A percentile compares a stretch with the other conserved stretches of the same genome.
Evolutionary conservation across 352 stramenopile species (phyloP).

Genomic region (Phytophthora capsici): DNA sequence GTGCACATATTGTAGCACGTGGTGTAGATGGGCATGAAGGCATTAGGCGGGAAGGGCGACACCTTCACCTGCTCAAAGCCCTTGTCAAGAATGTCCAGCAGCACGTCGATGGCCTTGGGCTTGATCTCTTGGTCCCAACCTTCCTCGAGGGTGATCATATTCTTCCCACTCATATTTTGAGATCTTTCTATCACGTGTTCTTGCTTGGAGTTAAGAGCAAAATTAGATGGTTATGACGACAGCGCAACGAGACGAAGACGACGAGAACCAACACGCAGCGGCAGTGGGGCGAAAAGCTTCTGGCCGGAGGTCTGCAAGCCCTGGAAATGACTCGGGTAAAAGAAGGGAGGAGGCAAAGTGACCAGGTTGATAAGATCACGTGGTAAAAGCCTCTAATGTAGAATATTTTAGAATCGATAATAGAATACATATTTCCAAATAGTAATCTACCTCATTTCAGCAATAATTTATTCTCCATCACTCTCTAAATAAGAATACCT

Average conservation of each 20-base stretch:
- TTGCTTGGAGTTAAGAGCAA: not conserved
- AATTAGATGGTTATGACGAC: not conserved
- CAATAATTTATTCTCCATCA: not conserved
- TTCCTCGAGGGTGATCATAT: conserved; percentile 86
- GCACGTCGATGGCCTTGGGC: conserved; percentile 88
- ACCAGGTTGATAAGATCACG: conserved; percentile 22
- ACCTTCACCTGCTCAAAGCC: conserved; percentile 85
- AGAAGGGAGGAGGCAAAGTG: too few relatives aligned
- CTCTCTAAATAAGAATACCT: not conserved
- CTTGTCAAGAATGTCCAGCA: conserved; percentile 87
- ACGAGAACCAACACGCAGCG: not conserved
- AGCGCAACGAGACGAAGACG: not conserved
- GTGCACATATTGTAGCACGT: conserved; percentile 99
- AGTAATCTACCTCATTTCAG: not conserved
- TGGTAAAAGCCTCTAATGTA: conserved; percentile 12
- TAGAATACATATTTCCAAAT: conserved; percentile 3
- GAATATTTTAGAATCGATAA: not conserved
- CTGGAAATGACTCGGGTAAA: too few relatives aligned
- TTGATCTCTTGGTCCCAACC: conserved; percentile 91
- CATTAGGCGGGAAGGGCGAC: conserved; percentile 83
- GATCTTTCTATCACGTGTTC: conserved; percentile 5
- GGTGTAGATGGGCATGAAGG: conserved; percentile 92
- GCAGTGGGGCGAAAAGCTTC: conserved; percentile 4
- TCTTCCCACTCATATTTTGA: conserved; percentile 74
- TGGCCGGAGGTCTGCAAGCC: not conserved